These are phyloP conservation scores for Astathelohania contejeani DNA, from an alignment of 371 early-diverging fungal species.

Conservation along the genomic window DNA sequence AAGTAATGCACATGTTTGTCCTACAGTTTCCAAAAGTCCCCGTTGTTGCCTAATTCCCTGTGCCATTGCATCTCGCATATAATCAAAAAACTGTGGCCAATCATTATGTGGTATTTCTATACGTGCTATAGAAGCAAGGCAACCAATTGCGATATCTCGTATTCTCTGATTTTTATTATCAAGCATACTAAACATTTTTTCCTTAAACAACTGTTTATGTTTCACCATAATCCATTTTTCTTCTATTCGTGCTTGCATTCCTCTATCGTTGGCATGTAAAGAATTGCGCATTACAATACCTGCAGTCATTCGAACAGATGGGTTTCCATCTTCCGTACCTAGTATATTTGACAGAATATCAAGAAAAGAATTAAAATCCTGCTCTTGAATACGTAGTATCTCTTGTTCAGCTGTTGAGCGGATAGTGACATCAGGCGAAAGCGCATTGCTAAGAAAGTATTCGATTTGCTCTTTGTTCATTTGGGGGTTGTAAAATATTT, in stretches of 20 bases:
- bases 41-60: neutral
- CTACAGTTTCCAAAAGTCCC: constrained; percentile 19
- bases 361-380: constrained; percentile 1
- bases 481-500: no score
- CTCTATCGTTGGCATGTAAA: constrained; percentile 19
- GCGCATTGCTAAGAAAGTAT: constrained; percentile 3
- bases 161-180: constrained; percentile 3
- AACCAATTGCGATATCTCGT: constrained; percentile 1
- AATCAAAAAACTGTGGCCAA: constrained; percentile 15
- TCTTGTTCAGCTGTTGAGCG: constrained; percentile 1
- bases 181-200: neutral
- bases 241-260: constrained; percentile 11
- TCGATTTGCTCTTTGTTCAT: constrained; percentile 7
- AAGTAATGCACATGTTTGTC: constrained; percentile 4
- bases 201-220: neutral
- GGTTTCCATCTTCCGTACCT: neutral
- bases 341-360: constrained; percentile 4
- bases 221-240: constrained; percentile 14
- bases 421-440: constrained; percentile 2
- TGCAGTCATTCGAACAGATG: neutral
- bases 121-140: constrained; percentile 27
- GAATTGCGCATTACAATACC: constrained; percentile 33
- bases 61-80: constrained; percentile 1
- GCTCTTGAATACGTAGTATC: neutral
- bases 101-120: constrained; percentile 20